Percentiles rank a stretch among this genome's conserved stretches.
Evolutionary conservation across 148 eudicot genomes (phyloP).

Genomic region (Chenopodium formosanum): DNA sequence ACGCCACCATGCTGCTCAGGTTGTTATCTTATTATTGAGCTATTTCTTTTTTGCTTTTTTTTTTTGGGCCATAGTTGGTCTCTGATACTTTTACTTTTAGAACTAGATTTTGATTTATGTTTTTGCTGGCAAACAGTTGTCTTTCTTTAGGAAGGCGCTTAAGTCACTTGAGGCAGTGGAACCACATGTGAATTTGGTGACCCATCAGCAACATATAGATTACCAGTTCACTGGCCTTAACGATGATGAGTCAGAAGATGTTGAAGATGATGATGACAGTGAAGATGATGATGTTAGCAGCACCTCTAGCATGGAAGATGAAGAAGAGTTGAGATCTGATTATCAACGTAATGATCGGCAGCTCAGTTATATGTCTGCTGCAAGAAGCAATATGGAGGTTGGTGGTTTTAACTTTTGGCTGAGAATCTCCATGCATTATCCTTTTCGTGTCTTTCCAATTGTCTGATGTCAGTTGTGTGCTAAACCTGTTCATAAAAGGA

Average conservation of each 20-base stretch:
- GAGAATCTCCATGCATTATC: neutral
- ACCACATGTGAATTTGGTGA: constrained; percentile 71
- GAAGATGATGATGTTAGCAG: constrained; percentile 34
- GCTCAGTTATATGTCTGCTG: constrained; percentile 34
- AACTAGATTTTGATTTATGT: neutral
- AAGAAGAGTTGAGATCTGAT: constrained; percentile 62
- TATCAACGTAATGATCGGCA: constrained; percentile 34
- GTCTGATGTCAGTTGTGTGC: neutral
- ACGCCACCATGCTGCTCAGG: constrained; percentile 99
- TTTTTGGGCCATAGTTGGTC: neutral
- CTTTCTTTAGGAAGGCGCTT: constrained; percentile 72
- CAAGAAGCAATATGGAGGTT: constrained; percentile 69
- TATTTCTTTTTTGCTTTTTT: neutral
- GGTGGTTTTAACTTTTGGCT: constrained; percentile 23
- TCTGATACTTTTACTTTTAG: neutral
- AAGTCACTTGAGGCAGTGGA: constrained; percentile 80
- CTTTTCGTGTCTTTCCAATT: neutral
- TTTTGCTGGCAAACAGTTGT: constrained; percentile 52
- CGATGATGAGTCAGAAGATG: constrained; percentile 54
- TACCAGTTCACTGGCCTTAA: constrained; percentile 76
- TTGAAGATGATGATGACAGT: constrained; percentile 31
- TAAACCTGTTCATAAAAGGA: neutral
- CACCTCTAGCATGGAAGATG: constrained; percentile 39
- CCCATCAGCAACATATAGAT: constrained; percentile 82
- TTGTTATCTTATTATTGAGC: constrained; percentile 25